phyloP scores from a whole-genome alignment of 2,329 filamentous ascomycete genomes.

The Rhexocercosporidium sp. region DNA sequence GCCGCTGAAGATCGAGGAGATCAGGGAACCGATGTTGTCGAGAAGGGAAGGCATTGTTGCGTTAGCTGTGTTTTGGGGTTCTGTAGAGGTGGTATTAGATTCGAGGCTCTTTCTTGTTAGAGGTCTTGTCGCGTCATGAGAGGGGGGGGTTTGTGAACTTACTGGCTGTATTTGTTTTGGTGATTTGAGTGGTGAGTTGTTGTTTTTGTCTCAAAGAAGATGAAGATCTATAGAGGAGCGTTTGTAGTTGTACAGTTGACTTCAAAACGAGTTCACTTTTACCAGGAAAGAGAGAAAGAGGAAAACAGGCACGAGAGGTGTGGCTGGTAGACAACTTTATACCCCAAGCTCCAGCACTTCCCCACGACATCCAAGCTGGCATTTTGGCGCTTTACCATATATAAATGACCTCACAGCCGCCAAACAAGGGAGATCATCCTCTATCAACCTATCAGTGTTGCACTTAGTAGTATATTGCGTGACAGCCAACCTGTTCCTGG shows the following conservation, averaged over 20 bases:
- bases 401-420: slow-evolving; percentile 18
- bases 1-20: slow-evolving; percentile 37
- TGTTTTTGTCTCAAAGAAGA: not conserved
- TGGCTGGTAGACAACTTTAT: slow-evolving; percentile 17
- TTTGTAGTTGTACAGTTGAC: not conserved
- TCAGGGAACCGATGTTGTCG: slow-evolving; percentile 32
- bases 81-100: not conserved
- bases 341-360: not conserved
- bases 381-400: slow-evolving; percentile 17
- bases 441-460: slow-evolving; percentile 4
- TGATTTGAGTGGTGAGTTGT: not conserved
- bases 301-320: slow-evolving; percentile 4
- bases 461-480: not conserved
- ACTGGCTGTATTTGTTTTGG: not conserved
- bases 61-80: not conserved
- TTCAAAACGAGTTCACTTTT: slow-evolving; percentile 5
- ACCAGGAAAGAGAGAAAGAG: not conserved
- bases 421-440: slow-evolving; percentile 8
- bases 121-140: too few species aligned
- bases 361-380: slow-evolving; percentile 3
- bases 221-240: not conserved
- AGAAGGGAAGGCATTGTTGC: slow-evolving; percentile 38
- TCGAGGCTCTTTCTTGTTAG: too few species aligned
- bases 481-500: slow-evolving; percentile 6
- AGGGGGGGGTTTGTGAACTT: not conserved